Base-by-base conservation (phyloP, 2,329 filamentous ascomycete species). In the Fusarium ramigenum region DNA sequence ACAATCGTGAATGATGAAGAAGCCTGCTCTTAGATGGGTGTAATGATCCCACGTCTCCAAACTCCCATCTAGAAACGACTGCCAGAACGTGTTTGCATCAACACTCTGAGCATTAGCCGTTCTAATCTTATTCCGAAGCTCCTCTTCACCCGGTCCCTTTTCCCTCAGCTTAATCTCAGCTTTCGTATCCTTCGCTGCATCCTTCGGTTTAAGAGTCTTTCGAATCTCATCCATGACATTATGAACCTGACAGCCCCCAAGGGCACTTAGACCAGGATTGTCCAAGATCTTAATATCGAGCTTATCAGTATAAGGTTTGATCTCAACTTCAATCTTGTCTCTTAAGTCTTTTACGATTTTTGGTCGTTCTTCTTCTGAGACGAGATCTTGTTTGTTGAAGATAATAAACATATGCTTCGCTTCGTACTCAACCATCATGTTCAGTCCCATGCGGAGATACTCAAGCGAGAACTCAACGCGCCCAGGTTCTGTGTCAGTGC, bases 11-110 rank as follows among this genome's bases (percentile, higher is more conserved):
- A 83, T 43, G 12, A 82, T 75, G 15, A 80, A 77, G 18, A 77
- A 81, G 2, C 79, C 81, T 4, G 80, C 78, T 59, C 78, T 78
- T 7, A 83, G 77, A 50, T 81, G 81, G 9, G 77, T 78, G 18
- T 79, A 77, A 19, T 82, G 81, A 43, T 81, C 79, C 81, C 80
- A 82, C 1, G 69, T 70, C 11, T 70, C 63, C 0, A 83, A 69
- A 9, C 72, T 73, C 0, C 78, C 81, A 1, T 71, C 63, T 6
- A 75, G 42, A 60, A 83, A 81, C 3, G 67, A 70, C 0, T n/a
- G 11, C 70, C 81, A 79, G 52, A 82, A 83, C 2, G 62, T 64
- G 0, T 74, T 65, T 0, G 75, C 62, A 0, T 62, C 56, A 16
- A 49, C 39, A 28, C 53, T 60, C 5, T 74, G 59, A 2, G 59